Percentiles rank a stretch among this genome's conserved stretches.
Conservation (phyloP, 441 rosid species). For the Geranium incanum region DNA sequence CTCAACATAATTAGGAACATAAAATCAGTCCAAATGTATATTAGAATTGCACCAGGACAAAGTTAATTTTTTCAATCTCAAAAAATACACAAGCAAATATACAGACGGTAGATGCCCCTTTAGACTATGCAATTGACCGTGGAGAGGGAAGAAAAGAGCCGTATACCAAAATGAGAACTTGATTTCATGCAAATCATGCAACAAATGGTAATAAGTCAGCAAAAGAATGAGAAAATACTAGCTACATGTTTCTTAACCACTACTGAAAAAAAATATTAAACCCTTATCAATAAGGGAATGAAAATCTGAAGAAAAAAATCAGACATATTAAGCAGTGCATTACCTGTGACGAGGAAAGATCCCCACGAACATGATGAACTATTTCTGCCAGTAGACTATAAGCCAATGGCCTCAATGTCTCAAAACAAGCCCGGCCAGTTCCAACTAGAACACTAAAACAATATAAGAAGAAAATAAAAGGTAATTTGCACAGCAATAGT, state of each 20-base stretch:
- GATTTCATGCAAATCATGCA: not conserved
- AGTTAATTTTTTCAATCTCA: not conserved
- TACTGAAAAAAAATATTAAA: conserved; percentile 16
- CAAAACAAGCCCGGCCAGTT: conserved; percentile 93
- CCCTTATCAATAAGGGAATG: conserved; percentile 11
- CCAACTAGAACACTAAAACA: conserved; percentile 48
- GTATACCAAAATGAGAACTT: not conserved
- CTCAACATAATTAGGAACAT: not conserved
- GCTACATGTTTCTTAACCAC: conserved; percentile 8
- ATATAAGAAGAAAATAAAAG: conserved; percentile 5
- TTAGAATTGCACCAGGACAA: not conserved
- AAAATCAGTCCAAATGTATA: not conserved
- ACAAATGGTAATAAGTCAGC: not conserved
- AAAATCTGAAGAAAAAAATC: conserved; percentile 9
- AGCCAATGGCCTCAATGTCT: conserved; percentile 95
- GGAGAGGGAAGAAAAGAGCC: not conserved
- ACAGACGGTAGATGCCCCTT: not conserved
- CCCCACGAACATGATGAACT: conserved; percentile 94
- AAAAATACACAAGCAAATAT: not conserved
- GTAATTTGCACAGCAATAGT: not conserved
- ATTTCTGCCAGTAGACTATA: conserved; percentile 97
- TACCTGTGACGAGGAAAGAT: conserved; percentile 86
- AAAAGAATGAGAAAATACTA: not conserved
- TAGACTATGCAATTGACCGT: not conserved
- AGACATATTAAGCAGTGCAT: conserved; percentile 14